Conservation (phyloP, 2,329 filamentous ascomycete genomes). For the Metarhizium anisopliae region DNA sequence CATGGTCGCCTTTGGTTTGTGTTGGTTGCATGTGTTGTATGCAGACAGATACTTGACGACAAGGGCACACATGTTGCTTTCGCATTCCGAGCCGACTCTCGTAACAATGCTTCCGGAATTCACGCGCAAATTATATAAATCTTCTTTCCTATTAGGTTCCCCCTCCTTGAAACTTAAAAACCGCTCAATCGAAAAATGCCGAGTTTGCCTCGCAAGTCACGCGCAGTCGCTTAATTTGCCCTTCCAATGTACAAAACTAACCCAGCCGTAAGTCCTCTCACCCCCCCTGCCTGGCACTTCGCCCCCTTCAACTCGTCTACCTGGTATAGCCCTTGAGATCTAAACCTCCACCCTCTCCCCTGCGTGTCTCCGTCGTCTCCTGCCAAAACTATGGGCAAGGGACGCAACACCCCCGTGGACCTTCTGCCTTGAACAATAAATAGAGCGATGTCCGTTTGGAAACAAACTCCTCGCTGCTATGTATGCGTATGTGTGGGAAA, state of each 20-base stretch:
- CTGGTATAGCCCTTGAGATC: neutral
- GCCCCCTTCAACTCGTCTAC: neutral
- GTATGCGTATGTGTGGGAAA: neutral
- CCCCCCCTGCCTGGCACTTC: neutral
- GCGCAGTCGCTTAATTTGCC: slow-evolving; percentile 5
- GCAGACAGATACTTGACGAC: neutral
- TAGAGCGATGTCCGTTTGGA: neutral
- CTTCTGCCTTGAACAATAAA: neutral
- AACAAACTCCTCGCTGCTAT: neutral
- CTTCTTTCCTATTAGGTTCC: neutral
- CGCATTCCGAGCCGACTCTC: neutral
- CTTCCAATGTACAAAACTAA: slow-evolving; percentile 3
- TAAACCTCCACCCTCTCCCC: neutral
- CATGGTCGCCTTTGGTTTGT: neutral
- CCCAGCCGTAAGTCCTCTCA: neutral
- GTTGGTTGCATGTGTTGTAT: too few species aligned
- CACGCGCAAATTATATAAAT: neutral
- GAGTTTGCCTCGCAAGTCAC: slow-evolving; percentile 5
- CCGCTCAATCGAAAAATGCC: slow-evolving; percentile 2
- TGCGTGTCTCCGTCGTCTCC: neutral
- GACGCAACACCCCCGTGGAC: neutral
- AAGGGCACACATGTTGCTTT: neutral
- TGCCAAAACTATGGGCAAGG: neutral
- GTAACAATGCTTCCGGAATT: neutral
- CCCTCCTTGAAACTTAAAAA: neutral